phyloP scores from a whole-genome alignment of 768 basidiomycete species.

The Auricularia auricula-judae region DNA sequence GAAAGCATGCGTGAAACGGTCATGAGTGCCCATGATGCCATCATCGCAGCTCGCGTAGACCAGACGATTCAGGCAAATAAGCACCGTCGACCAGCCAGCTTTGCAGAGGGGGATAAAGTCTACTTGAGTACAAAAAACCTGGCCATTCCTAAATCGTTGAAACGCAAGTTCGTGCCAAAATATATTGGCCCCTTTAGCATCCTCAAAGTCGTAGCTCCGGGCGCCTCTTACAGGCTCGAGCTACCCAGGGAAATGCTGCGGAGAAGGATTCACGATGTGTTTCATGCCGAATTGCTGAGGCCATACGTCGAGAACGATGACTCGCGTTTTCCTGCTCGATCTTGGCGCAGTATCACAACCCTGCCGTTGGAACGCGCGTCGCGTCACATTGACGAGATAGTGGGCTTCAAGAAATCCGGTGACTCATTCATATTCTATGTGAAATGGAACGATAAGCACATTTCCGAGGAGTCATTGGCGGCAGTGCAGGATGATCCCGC shows the following conservation, averaged over 20 bases:
- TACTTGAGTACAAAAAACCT: slow-evolving; percentile 29
- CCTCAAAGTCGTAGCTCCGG: slow-evolving; percentile 5
- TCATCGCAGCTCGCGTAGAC: slow-evolving; percentile 1
- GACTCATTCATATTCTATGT: too few species aligned
- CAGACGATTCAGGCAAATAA: slow-evolving; percentile 2
- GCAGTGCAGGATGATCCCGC: too few species aligned
- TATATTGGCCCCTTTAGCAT: slow-evolving; percentile 30
- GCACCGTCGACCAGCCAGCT: slow-evolving; percentile 7
- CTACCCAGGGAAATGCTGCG: slow-evolving; percentile 15
- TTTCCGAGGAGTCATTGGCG: too few species aligned
- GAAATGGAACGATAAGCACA: too few species aligned
- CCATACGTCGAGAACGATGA: slow-evolving; percentile 9
- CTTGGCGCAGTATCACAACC: not conserved
- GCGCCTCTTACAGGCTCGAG: slow-evolving; percentile 15
- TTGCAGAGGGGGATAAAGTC: slow-evolving; percentile 19
- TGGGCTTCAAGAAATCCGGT: too few species aligned
- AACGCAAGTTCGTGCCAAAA: slow-evolving; percentile 25
- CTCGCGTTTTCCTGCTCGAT: too few species aligned
- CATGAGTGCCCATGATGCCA: not conserved
- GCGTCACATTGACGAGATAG: too few species aligned
- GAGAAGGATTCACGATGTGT: slow-evolving; percentile 17
- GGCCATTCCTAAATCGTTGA: slow-evolving; percentile 20
- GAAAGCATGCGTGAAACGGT: too few species aligned
- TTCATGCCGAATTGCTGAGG: slow-evolving; percentile 23
- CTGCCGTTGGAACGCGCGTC: too few species aligned